These are phyloP conservation scores for Carex scoparia DNA, from an alignment of 176 grass and related monocot genomes.

Conservation along the genomic window DNA sequence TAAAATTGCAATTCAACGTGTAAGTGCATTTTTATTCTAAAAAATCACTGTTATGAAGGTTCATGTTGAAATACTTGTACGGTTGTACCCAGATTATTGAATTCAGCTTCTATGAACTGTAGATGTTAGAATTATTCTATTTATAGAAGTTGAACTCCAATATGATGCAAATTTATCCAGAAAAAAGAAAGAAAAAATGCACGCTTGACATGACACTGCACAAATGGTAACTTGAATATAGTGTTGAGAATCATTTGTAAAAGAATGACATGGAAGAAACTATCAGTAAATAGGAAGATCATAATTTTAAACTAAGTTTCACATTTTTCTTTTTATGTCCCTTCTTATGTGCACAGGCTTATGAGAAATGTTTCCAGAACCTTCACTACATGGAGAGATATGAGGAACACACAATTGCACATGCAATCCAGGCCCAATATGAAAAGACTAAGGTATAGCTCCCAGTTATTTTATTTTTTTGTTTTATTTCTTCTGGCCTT, in stretches of 20 bases:
- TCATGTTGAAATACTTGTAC: neutral
- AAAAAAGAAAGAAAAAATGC: neutral
- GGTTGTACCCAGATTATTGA: neutral
- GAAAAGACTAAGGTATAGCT: conserved; percentile 85
- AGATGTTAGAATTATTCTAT: neutral
- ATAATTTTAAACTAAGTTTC: neutral
- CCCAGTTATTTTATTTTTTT: neutral
- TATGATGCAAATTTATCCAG: neutral
- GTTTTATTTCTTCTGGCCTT: conserved; percentile 2
- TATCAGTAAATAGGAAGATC: neutral
- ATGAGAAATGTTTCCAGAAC: conserved; percentile 98
- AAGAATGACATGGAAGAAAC: neutral
- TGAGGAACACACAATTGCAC: conserved; percentile 89
- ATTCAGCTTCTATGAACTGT: neutral
- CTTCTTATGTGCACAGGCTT: conserved; percentile 53
- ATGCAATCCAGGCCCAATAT: conserved; percentile 88
- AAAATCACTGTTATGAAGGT: neutral
- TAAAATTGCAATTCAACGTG: conserved; percentile 88
- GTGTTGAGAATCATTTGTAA: neutral
- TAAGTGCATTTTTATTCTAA: conserved; percentile 28
- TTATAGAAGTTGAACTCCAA: neutral
- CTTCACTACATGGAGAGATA: conserved; percentile 95
- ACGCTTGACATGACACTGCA: neutral
- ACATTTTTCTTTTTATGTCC: neutral
- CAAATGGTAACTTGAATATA: neutral